Evolutionary conservation across 139 green algal genomes (phyloP).

Genomic region (Tetradesmus obliquus): DNA sequence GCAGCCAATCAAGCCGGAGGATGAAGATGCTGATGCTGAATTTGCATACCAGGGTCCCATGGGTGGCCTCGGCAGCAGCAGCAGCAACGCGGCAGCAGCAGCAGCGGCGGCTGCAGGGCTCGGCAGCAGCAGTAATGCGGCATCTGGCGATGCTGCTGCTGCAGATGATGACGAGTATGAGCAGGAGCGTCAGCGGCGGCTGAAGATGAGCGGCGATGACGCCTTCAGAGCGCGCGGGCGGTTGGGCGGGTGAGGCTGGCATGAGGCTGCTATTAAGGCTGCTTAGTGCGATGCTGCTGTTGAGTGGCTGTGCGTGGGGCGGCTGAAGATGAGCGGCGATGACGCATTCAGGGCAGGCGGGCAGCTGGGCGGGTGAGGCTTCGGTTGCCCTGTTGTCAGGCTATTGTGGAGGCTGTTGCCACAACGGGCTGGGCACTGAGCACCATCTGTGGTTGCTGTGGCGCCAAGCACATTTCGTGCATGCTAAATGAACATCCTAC

Average conservation of each 20-base stretch:
- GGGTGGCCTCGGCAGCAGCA: slow-evolving; percentile 20
- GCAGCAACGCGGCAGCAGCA: slow-evolving; percentile 22
- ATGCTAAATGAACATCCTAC: too few species aligned
- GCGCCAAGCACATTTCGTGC: too few species aligned
- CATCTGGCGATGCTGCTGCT: slow-evolving; percentile 18
- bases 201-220: slow-evolving; percentile 65
- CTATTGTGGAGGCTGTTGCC: too few species aligned
- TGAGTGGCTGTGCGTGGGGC: slow-evolving; percentile 14
- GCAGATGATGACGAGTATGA: slow-evolving; percentile 20
- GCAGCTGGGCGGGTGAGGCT: slow-evolving; percentile 10
- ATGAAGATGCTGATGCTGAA: slow-evolving; percentile 28
- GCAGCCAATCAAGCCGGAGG: not conserved
- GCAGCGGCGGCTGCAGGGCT: slow-evolving; percentile 36
- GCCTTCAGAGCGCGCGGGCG: slow-evolving; percentile 56
- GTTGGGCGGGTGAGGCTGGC: slow-evolving; percentile 6
- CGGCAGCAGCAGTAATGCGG: slow-evolving; percentile 45
- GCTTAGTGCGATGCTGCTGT: not conserved
- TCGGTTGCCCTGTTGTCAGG: too few species aligned
- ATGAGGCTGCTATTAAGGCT: not conserved
- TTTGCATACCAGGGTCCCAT: slow-evolving; percentile 16
- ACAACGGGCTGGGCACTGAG: too few species aligned
- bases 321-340: slow-evolving; percentile 59
- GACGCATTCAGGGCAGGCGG: slow-evolving; percentile 62
- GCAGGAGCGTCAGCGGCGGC: slow-evolving; percentile 50
- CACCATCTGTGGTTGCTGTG: too few species aligned